phyloP scores from a whole-genome alignment of 495 filamentous ascomycete genomes.

The Articulospora tetracladia region DNA sequence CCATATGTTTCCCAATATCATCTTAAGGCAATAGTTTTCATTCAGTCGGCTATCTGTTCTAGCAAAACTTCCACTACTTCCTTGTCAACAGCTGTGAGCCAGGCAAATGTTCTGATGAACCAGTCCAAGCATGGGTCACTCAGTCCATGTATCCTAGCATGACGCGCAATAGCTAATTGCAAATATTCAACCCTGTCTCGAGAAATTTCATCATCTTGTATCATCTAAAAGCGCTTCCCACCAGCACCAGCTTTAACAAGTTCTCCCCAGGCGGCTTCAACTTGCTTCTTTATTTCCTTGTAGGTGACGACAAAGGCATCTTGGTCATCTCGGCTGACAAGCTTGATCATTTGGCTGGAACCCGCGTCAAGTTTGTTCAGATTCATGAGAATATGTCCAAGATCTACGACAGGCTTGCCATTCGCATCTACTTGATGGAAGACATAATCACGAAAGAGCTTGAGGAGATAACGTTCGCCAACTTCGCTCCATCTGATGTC shows the following conservation, averaged over 20 bases:
- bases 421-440: slow-evolving; percentile 90
- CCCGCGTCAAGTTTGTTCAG: slow-evolving; percentile 93
- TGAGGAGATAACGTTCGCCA: slow-evolving; percentile 84
- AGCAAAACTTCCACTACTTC: no score
- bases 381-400: slow-evolving; percentile 78
- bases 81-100: no score
- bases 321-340: slow-evolving; percentile 87
- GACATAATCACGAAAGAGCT: slow-evolving; percentile 93
- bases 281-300: slow-evolving; percentile 76
- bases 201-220: not conserved
- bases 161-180: not conserved
- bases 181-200: not conserved
- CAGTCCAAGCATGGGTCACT: not conserved
- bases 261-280: slow-evolving; percentile 77
- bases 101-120: not conserved
- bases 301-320: slow-evolving; percentile 82
- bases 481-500: slow-evolving; percentile 80
- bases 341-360: slow-evolving; percentile 74
- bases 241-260: slow-evolving; percentile 45
- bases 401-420: slow-evolving; percentile 73
- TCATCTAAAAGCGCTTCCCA: slow-evolving; percentile 1
- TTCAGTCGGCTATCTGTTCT: no score
- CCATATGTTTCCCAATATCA: no score
- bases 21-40: no score
- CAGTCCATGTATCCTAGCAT: not conserved